Evolutionary conservation across 2,329 filamentous ascomycete species (phyloP).

Genomic region (Pyrenophora graminea): DNA sequence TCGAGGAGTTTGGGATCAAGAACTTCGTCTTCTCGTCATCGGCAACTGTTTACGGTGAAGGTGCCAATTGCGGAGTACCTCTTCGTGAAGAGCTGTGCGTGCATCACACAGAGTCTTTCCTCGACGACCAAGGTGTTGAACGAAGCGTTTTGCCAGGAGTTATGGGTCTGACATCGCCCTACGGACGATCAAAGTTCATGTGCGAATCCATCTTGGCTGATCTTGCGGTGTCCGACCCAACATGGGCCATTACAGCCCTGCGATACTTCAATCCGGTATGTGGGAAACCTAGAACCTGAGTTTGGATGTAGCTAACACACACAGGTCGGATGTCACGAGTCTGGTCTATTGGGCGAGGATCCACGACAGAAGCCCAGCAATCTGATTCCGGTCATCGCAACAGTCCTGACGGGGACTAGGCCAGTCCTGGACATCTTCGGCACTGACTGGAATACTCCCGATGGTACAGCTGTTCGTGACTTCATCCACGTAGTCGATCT

Average conservation of each 20-base stretch:
- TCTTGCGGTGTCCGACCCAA: conserved; percentile 62
- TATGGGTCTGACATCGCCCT: conserved; percentile 65
- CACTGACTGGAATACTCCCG: conserved; percentile 66
- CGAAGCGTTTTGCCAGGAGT: conserved; percentile 54
- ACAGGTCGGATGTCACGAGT: conserved; percentile 64
- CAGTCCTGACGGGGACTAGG: conserved; percentile 62
- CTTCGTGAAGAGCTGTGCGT: conserved; percentile 62
- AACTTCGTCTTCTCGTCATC: conserved; percentile 71
- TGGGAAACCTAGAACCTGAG: background rate
- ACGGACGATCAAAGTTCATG: conserved; percentile 70
- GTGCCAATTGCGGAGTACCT: conserved; percentile 51
- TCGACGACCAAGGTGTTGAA: conserved; percentile 51
- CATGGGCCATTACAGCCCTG: conserved; percentile 66
- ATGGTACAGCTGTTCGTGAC: conserved; percentile 69
- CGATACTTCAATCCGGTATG: conserved; percentile 68
- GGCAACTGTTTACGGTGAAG: conserved; percentile 66
- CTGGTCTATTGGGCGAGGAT: conserved; percentile 67
- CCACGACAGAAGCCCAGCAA: conserved; percentile 66
- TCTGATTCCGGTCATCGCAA: conserved; percentile 66
- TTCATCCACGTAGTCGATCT: conserved; percentile 71
- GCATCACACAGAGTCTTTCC: conserved; percentile 53
- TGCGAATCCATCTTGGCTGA: conserved; percentile 69
- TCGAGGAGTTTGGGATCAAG: conserved; percentile 65
- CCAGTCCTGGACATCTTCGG: conserved; percentile 65
- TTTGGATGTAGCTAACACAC: conserved; percentile 10